A percentile compares a stretch with the other conserved stretches of the same genome.
Evolutionary conservation across 2,329 filamentous ascomycete species (phyloP).

Genomic region (Sporothrix luriei): DNA sequence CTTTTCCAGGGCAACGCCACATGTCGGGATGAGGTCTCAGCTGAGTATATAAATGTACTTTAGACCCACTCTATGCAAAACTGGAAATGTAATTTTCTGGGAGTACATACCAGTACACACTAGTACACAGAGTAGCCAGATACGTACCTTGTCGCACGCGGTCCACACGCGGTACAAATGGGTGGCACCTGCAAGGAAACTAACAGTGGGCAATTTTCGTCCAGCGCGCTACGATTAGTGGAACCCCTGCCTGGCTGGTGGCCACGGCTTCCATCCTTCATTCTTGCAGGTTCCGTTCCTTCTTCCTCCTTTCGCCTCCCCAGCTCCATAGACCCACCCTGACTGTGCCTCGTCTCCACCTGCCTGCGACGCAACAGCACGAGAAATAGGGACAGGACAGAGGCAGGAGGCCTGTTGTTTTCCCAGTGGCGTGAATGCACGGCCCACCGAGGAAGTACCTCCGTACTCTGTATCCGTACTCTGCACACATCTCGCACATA

Average conservation of each 20-base stretch:
- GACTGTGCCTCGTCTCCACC: constrained; percentile 26
- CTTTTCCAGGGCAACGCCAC: constrained; percentile 25
- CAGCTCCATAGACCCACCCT: constrained; percentile 18
- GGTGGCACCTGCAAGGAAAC: constrained; percentile 21
- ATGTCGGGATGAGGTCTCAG: constrained; percentile 6
- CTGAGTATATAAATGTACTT: not conserved
- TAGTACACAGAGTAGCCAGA: not conserved
- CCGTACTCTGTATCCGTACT: too few relatives aligned
- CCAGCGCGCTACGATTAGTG: constrained; percentile 25
- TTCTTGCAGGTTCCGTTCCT: constrained; percentile 9
- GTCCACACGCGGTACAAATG: constrained; percentile 22
- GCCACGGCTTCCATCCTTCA: constrained; percentile 17
- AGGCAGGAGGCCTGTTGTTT: constrained; percentile 15
- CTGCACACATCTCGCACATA: too few relatives aligned
- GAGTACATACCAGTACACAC: not conserved
- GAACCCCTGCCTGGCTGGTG: constrained; percentile 1
- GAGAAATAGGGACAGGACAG: constrained; percentile 5
- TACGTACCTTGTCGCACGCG: not conserved
- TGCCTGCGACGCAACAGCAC: constrained; percentile 21
- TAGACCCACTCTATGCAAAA: not conserved
- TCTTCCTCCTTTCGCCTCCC: constrained; percentile 17
- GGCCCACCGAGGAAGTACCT: constrained; percentile 28
- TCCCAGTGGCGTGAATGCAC: constrained; percentile 29
- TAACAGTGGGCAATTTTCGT: constrained; percentile 24
- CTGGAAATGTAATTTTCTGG: not conserved